Percentiles rank a stretch among this genome's conserved stretches.
Evolutionary conservation across 495 filamentous ascomycete species (phyloP).

Genomic region (Aspergillus taichungensis): DNA sequence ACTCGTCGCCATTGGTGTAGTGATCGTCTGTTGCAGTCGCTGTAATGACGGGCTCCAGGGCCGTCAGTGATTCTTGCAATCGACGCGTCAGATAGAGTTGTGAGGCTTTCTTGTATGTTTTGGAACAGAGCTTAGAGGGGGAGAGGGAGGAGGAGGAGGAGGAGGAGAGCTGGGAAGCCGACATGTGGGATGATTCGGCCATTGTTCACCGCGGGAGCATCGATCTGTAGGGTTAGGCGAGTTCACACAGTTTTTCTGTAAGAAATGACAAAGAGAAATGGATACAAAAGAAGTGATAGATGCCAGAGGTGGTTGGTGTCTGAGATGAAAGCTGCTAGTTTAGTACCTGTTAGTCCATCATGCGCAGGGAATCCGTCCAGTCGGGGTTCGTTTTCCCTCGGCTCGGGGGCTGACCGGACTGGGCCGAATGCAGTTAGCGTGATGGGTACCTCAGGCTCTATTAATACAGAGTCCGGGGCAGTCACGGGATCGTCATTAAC

Average conservation of each 20-base stretch:
- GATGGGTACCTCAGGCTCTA: no score
- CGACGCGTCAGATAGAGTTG: constrained; percentile 89
- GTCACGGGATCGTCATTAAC: no score
- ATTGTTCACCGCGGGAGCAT: constrained; percentile 21
- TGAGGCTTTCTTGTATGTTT: constrained; percentile 74
- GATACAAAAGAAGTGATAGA: background rate
- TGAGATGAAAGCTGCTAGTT: constrained; percentile 1
- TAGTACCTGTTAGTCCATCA: background rate
- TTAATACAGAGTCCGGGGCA: no score
- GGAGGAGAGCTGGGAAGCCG: constrained; percentile 36
- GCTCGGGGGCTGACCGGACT: background rate
- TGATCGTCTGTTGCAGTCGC: constrained; percentile 23
- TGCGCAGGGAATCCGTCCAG: no score
- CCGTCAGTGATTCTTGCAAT: constrained; percentile 76
- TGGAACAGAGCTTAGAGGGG: constrained; percentile 54
- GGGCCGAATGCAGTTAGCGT: no score
- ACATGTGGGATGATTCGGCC: constrained; percentile 23
- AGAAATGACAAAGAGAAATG: background rate
- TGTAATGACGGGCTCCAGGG: constrained; percentile 69
- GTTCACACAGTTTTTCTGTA: background rate
- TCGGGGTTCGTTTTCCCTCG: constrained; percentile 8
- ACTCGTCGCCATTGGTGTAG: constrained; percentile 27
- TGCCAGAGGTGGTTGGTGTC: constrained; percentile 4
- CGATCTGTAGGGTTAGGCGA: background rate
- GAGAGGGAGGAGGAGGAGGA: constrained; percentile 42